Evolutionary conservation across 1,284 basidiomycete genomes (phyloP), one percentile per base, ranked within the genome.

Genomic region (Ustilago cynodontis): DNA sequence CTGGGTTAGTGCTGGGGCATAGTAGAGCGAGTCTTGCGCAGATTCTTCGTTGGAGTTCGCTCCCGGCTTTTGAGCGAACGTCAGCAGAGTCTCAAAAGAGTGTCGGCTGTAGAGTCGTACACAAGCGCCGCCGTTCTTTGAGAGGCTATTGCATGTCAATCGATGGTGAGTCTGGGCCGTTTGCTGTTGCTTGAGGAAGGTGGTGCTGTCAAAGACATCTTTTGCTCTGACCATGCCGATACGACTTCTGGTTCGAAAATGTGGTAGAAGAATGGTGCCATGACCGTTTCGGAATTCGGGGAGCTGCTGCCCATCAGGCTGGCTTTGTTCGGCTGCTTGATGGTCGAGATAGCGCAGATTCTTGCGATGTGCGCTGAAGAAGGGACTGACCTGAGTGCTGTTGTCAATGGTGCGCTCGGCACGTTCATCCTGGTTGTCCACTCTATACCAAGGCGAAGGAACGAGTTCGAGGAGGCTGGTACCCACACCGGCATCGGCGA

Each of bases 81-180:
- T 61, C 10, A 67, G 39, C 58, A 67, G 7, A n/a, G 58, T 51
- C 59, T 67, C 65, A n/a, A 67, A 67, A 1, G 65, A 22, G 14
- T 60, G 47, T 20, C 37, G 24, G n/a, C 31, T 39, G 24, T 65
- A 65, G 1, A 20, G 13, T 13, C 64, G 57, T 14, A 49, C 43
- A 43, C 64, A 66, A 2, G 7, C 1, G 22, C 43, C 43, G 3
- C 43, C 43, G 2, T 33, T 22, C 2, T 16, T 22, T n/a, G 31
- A 22, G 9, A 14, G 24, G 39, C 31, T 51, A 5, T 18, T 51
- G 29, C 55, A 65, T 2, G 29, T 14, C 4, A n/a, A 14, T 28
- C 22, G 7, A 2, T 26, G 7, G 6, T 29, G 11, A 10, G 24
- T 9, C 1, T 7, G 22, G 1, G 33, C 63, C 9, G 9, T 16